Percentiles rank a stretch among this genome's conserved stretches.
phyloP scores from a whole-genome alignment of 768 basidiomycete genomes.

The Cystofilobasidium macerans region DNA sequence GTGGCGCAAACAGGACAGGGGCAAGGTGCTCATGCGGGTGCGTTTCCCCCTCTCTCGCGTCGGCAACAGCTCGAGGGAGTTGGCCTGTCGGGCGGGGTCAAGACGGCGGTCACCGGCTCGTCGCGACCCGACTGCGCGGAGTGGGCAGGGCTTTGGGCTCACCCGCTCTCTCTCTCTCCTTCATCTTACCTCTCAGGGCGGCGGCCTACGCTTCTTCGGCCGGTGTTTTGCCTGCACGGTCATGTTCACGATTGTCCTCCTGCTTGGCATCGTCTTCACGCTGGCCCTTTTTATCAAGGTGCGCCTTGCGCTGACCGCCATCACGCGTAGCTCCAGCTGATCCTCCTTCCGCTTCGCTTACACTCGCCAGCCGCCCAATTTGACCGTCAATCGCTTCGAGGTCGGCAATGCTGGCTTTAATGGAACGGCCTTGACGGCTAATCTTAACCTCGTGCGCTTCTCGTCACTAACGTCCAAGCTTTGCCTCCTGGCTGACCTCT shows the following conservation, averaged over 20 bases:
- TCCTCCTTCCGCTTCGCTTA: too few species aligned
- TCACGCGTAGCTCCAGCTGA: background rate
- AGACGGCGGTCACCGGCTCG: background rate
- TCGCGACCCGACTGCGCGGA: slow-evolving; percentile 6
- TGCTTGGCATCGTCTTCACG: slow-evolving; percentile 13
- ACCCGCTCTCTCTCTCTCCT: background rate
- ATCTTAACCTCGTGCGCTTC: slow-evolving; percentile 7
- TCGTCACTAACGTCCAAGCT: too few species aligned
- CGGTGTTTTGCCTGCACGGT: slow-evolving; percentile 15
- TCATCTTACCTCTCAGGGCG: slow-evolving; percentile 6
- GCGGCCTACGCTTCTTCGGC: slow-evolving; percentile 16
- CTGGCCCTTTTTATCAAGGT: slow-evolving; percentile 21
- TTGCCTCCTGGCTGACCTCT: background rate
- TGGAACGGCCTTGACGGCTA: background rate
- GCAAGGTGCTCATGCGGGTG: slow-evolving; percentile 18
- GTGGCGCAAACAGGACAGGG: slow-evolving; percentile 20
- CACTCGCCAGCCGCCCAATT: slow-evolving; percentile 17
- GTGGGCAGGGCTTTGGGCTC: too few species aligned
- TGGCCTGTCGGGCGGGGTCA: background rate
- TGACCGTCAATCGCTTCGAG: slow-evolving; percentile 9
- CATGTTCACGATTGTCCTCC: slow-evolving; percentile 11
- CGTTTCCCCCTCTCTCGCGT: background rate
- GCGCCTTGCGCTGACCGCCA: background rate
- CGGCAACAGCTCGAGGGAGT: background rate
- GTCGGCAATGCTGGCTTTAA: slow-evolving; percentile 10